Base-by-base conservation (phyloP, 768 basidiomycete species). In the Rhizopogon sp. region DNA sequence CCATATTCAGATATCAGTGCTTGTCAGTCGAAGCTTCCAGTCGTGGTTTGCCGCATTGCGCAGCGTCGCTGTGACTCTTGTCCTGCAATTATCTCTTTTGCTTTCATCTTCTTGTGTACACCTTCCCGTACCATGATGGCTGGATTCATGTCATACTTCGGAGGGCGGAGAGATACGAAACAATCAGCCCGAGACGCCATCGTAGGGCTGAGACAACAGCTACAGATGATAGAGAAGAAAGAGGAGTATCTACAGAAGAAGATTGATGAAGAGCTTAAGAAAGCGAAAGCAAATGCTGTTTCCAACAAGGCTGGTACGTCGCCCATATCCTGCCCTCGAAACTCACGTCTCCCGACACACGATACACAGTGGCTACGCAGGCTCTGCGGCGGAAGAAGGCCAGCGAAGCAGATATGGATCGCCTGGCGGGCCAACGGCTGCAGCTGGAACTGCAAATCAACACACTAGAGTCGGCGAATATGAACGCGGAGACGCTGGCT, bases 211-310 rank as follows among this genome's bases (percentile, higher is more conserved):
- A 84, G 96, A 65, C 88, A 96, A 74, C 94, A 98, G 70, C 81
- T 98, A 58, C 84, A 92, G 73, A 89, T 96, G 86, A 85, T 98
- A 62, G 94, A 98, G 83, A 99, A 98, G 92, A 98, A 96, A 79
- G 97, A 98, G 76, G 96, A 98, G 70, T 80, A 91, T 71, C 76
- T 98, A 58, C 87, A 89, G 79, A 94, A 90, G 83, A 93, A 95
- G 84, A 90, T 97, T 60, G 93, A 96, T 52, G 93, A 97, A 60
- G 96, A 98, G 65, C 61, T 84, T 64, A 86, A 85, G 80, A 96
- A 92, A 76, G 97, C 97, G 14, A 87, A 81, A 70, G 83, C 87
- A 33, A 97, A 98, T 70, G 95, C 93, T 43, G 91, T 96, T 47
- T 83, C 88, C 50, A 98, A 98, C 71, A 96, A 96, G 77, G 71